phyloP scores from a whole-genome alignment of 495 filamentous ascomycete genomes.

The Penicillium coffeae region DNA sequence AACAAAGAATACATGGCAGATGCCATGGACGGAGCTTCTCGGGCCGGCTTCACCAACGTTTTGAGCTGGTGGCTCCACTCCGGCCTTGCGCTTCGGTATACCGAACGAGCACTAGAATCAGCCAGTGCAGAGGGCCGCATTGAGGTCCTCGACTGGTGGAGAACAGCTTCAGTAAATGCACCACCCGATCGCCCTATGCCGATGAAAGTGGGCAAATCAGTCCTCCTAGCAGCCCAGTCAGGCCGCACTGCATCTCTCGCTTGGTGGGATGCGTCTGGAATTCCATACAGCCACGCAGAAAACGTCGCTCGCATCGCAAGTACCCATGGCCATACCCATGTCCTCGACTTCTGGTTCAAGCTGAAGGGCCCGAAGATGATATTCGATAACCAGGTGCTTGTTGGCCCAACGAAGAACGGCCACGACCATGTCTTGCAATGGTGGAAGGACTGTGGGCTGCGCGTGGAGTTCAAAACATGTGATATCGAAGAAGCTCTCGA shows the following conservation, averaged over 20 bases:
- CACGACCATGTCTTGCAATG: constrained; percentile 82
- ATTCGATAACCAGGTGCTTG: constrained; percentile 84
- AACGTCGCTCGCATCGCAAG: constrained; percentile 78
- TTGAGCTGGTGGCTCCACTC: constrained; percentile 89
- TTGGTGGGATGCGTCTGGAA: constrained; percentile 79
- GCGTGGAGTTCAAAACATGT: constrained; percentile 89
- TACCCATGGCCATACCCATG: constrained; percentile 78
- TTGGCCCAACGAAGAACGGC: constrained; percentile 82
- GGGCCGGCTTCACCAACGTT: constrained; percentile 75
- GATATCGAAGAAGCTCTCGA: constrained; percentile 94
- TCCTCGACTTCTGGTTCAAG: constrained; percentile 77
- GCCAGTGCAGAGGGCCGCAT: constrained; percentile 79
- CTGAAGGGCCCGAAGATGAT: constrained; percentile 78
- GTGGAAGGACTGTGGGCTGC: constrained; percentile 76
- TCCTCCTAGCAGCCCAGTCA: constrained; percentile 75
- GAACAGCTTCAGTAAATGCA: constrained; percentile 46
- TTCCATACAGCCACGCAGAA: constrained; percentile 69
- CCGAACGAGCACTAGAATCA: constrained; percentile 78
- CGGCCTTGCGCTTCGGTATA: constrained; percentile 76
- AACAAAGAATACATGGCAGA: constrained; percentile 75
- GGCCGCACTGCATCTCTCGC: constrained; percentile 66
- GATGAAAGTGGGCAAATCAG: constrained; percentile 74
- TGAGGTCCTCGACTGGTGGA: constrained; percentile 90
- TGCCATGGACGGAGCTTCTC: constrained; percentile 81
- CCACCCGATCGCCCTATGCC: constrained; percentile 38